Base-by-base conservation (phyloP, 805 yeast species). In the Kluyveromyces dobzhanskii region DNA sequence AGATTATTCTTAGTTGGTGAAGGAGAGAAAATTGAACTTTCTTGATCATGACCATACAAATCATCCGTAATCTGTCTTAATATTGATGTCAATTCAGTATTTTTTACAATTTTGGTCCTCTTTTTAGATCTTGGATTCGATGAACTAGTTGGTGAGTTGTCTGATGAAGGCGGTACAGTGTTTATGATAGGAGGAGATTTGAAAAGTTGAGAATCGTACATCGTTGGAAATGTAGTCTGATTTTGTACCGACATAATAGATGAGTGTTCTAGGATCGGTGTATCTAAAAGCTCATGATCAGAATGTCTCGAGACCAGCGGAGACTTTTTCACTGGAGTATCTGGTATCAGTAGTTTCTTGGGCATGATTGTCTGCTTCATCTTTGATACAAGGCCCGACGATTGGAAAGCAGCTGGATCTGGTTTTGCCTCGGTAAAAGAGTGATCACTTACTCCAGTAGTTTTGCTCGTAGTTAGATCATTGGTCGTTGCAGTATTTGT, bases 11-110 rank as follows among this genome's bases (percentile, higher is more conserved):
- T 34, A 9, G 42, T 27, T 12, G 42, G 39, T 17, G 41, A 32
- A 4, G 46, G 41, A 19, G 44, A 37, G 36, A 38, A 25, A 26
- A 42, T 26, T 17, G 38, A 37, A 31, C 31, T 38, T 16, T 42
- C 42, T 19, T 37, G 21, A 14, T 47, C 51, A 9, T 48, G 47
- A 7, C 65, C 65, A 33, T 61, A 61, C 21, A 61, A 42, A 38
- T 61, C 65, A 42, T 58, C 59, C 2, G 62, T 61, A 28, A 61
- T 52, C 40, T 57, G 61, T 45, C 59, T 63, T 28, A 61, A 42
- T 38, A 56, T 56, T 27, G 51, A 51, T 6, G 60, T 52, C 30
- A 61, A 40, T 35, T 56, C 62, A 14, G 45, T 48, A 38, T 59
- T 61, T 32, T 51, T 55, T 39, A 53, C 38, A 38, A 53, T 38